Evolutionary conservation across 2,329 filamentous ascomycete species (phyloP), one percentile per base, ranked within the genome.

Genomic region (Leptographium wingfieldii): DNA sequence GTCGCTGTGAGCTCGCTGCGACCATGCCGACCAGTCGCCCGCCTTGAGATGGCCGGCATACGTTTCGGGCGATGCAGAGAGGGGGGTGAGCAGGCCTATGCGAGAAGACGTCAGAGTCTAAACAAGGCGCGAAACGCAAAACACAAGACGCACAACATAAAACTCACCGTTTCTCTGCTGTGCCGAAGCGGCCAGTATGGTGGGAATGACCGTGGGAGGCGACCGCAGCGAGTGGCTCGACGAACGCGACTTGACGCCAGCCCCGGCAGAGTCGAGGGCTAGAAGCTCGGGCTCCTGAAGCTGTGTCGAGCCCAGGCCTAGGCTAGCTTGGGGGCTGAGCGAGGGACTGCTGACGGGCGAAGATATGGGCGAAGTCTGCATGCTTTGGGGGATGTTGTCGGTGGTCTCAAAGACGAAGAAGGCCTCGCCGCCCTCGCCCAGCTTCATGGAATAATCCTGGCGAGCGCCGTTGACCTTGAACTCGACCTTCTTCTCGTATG

Each of bases 371-470:
- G 92, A 97, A 1, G 94, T 99, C 74, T 97, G 94, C 69, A 97
- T 77, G 60, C 88, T 90, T 71, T 89, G 87, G n/a, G 94, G 94
- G 61, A 99, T 94, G 68, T 84, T 87, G 66, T 92, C 90, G 58
- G 86, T 87, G 10, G 94, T 99, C 75, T 97, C 91, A 69, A 99
- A 97, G 64, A 99, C 91, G 73, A 99, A 99, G 76, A 99, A 99
- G 31, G 94, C 94, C 76, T 99, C 94, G 65, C 94, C 94, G 58
- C 90, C 94, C 71, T 99, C 94, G 53, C 94, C 94, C 25, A 99
- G 81, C 76, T 99, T 99, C 94, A 99, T 99, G 55, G 94, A 85
- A 77, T 95, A 96, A 66, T 94, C 81, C 72, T 96, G 91, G 74
- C 94, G 95, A 63, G 82, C 76, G 68, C 89, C 88, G 78, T 99